These are phyloP conservation scores for Acer campestre DNA, from an alignment of 345 rosid genomes.

Conservation along the genomic window DNA sequence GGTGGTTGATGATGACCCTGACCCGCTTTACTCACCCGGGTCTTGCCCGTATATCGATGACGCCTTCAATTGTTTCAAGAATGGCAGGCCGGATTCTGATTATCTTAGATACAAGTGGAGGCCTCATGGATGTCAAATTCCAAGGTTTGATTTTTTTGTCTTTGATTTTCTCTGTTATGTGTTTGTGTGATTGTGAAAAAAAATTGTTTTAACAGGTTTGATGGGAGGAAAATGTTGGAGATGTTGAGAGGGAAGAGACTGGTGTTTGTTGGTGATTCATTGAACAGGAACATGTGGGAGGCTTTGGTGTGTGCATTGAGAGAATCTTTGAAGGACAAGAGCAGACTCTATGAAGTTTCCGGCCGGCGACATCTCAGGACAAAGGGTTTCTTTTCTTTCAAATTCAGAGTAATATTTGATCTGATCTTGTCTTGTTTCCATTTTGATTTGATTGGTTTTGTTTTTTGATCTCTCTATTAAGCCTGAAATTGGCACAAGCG, in stretches of 20 bases:
- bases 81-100: conserved; percentile 52
- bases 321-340: conserved; percentile 55
- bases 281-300: conserved; percentile 82
- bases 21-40: conserved; percentile 54
- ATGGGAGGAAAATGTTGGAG: conserved; percentile 58
- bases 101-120: conserved; percentile 54
- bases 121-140: conserved; percentile 59
- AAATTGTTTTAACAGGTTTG: conserved; percentile 37
- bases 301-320: conserved; percentile 63
- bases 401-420: conserved; percentile 39
- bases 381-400: conserved; percentile 56
- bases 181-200: background rate
- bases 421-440: background rate
- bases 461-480: no score
- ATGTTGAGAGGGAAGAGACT: conserved; percentile 60
- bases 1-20: conserved; percentile 48
- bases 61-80: conserved; percentile 60
- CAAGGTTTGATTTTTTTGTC: conserved; percentile 36
- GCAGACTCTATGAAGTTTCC: conserved; percentile 44
- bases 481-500: no score
- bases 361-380: conserved; percentile 42
- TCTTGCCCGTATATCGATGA: conserved; percentile 62
- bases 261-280: conserved; percentile 73
- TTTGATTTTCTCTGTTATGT: background rate
- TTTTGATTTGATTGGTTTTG: background rate